A percentile compares a stretch with the other conserved stretches of the same genome.
These are phyloP conservation scores for Penicillium nordicum DNA, from an alignment of 2,329 filamentous ascomycete genomes.

Conservation along the genomic window DNA sequence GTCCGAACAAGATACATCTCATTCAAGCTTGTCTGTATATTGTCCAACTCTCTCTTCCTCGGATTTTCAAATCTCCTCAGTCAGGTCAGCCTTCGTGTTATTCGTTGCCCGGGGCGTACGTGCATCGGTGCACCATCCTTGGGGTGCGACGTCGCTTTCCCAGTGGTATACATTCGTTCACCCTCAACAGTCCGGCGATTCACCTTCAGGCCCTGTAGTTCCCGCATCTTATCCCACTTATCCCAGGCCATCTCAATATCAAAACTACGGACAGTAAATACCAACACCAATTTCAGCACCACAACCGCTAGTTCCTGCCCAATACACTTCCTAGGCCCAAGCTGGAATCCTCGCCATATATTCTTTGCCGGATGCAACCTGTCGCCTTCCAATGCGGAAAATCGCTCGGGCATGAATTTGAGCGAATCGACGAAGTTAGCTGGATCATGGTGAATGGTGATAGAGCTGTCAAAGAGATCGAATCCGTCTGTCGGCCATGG, in stretches of 20 bases:
- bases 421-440: neutral
- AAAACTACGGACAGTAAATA: neutral
- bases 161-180: neutral
- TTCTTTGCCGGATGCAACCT: neutral
- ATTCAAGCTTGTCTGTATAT: neutral
- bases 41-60: neutral
- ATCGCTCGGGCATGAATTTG: neutral
- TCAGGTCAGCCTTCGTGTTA: neutral
- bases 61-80: neutral
- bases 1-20: neutral
- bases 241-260: neutral
- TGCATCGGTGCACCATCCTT: neutral
- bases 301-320: neutral
- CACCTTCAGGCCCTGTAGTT: neutral
- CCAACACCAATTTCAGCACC: neutral
- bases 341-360: neutral
- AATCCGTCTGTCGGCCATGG: neutral
- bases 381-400: neutral
- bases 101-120: neutral
- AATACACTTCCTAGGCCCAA: neutral
- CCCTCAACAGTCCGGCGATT: neutral
- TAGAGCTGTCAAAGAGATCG: neutral
- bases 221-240: neutral
- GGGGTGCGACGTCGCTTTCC: neutral
- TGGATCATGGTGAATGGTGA: neutral